Conservation (phyloP, 495 filamentous ascomycete genomes). For the Tuber indicum region DNA sequence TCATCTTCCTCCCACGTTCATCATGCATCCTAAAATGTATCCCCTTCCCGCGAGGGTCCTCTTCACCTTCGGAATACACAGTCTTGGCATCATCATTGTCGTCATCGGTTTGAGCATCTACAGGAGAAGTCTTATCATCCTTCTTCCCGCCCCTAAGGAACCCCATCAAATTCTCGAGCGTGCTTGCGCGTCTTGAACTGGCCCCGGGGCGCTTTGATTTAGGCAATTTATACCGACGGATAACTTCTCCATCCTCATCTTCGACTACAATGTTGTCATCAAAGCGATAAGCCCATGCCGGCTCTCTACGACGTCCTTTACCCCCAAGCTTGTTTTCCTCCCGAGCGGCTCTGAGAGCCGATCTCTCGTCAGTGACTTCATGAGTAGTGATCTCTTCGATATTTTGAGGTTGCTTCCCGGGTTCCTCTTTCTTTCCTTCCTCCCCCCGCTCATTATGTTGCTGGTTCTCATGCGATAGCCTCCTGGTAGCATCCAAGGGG, state of each 20-base stretch:
- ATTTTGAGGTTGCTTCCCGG: not conserved
- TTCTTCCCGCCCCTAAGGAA: not conserved
- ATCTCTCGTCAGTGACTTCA: slow-evolving; percentile 37
- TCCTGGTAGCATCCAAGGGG: slow-evolving; percentile 21
- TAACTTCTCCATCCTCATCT: slow-evolving; percentile 92
- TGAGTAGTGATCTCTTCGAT: slow-evolving; percentile 40
- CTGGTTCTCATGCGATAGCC: slow-evolving; percentile 44
- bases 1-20: slow-evolving; percentile 67
- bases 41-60: slow-evolving; percentile 46
- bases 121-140: slow-evolving; percentile 55
- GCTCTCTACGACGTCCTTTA: slow-evolving; percentile 45
- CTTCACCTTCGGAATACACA: slow-evolving; percentile 32
- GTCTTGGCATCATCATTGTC: slow-evolving; percentile 43
- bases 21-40: slow-evolving; percentile 82
- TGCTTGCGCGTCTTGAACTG: slow-evolving; percentile 19
- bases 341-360: slow-evolving; percentile 32
- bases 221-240: slow-evolving; percentile 77
- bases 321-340: slow-evolving; percentile 24
- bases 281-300: slow-evolving; percentile 90
- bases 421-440: slow-evolving; percentile 38
- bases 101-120: slow-evolving; percentile 46
- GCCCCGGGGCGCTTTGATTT: slow-evolving; percentile 40
- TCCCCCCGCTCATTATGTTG: slow-evolving; percentile 45
- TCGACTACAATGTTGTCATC: slow-evolving; percentile 82
- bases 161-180: slow-evolving; percentile 3